phyloP scores from a whole-genome alignment of 2,329 filamentous ascomycete genomes.

The Helicocarpus griseus region DNA sequence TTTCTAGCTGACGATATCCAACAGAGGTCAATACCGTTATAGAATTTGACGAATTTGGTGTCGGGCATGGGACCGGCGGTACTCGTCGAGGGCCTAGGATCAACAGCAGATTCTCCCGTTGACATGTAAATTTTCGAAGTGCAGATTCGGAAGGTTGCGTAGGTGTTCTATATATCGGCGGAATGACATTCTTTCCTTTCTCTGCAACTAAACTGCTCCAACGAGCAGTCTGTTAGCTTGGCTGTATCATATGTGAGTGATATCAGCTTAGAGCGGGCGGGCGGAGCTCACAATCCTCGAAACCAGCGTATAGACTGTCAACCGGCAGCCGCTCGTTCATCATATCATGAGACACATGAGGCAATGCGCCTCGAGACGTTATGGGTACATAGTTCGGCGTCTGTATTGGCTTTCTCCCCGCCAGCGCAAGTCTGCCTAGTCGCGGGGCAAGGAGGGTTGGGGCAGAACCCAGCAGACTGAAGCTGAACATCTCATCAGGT shows the following conservation, averaged over 20 bases:
- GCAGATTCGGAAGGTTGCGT: constrained; percentile 40
- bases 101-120: constrained; percentile 55
- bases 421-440: constrained; percentile 56
- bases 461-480: constrained; percentile 26
- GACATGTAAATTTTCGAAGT: constrained; percentile 67
- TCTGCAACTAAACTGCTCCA: constrained; percentile 50
- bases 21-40: constrained; percentile 77
- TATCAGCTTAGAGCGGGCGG: background rate
- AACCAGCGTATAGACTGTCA: constrained; percentile 63
- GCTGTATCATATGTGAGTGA: background rate
- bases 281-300: constrained; percentile 79
- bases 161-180: constrained; percentile 44
- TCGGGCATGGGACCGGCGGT: constrained; percentile 61
- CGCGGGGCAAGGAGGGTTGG: constrained; percentile 43
- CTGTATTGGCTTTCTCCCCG: constrained; percentile 54
- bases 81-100: constrained; percentile 69
- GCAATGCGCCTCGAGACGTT: constrained; percentile 73
- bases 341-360: constrained; percentile 83
- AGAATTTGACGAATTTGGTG: constrained; percentile 57
- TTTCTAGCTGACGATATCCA: constrained; percentile 64
- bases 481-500: constrained; percentile 28
- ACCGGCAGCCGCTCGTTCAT: constrained; percentile 56
- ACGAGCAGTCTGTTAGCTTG: constrained; percentile 23
- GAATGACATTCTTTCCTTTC: constrained; percentile 40
- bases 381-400: constrained; percentile 77